Evolutionary conservation across 2,329 filamentous ascomycete species (phyloP), one percentile per base, ranked within the genome.

Genomic region (Metarhizium rileyi): DNA sequence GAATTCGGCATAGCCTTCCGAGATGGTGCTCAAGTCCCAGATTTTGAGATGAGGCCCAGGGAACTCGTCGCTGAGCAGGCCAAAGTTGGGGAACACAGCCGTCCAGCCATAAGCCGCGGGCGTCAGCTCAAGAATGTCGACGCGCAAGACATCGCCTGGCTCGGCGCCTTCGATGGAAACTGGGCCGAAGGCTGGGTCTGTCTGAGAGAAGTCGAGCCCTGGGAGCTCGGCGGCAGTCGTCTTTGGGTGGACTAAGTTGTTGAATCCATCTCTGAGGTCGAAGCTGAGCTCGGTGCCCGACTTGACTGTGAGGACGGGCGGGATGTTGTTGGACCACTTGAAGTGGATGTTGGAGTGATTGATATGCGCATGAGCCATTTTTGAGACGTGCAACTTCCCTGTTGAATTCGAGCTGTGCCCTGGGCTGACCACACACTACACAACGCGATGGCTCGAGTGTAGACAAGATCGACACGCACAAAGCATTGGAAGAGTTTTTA

Each of bases 51-150:
- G 56, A 10, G 68, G 61, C 3, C 70, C 62, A 1, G 66, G 60
- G 49, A 72, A 77, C 44, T 77, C 73, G 44, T 75, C 72, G 3
- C 66, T 61, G 14, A 78, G 58, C 7, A 78, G 65, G 3, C 76
- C 75, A 53, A 77, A 77, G 18, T 65, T 66, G 1, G 70, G 70
- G 46, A 78, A 65, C 27, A 77, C 67, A n/a, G 69, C 71, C 0
- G 74, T 76, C 74, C 74, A 78, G 27, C 75, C 76, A 65, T 70
- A 77, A 48, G 66, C 62, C 3, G 66, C 68, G 5, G 71, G 65
- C 49, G 66, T 54, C 4, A 78, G 63, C 23, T 67, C 64, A 16
- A 77, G 65, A 46, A 78, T 63, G 40, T 78, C 74, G 40, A 78
- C 64, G 52, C 73, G 70, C 26, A 78, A 64, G 2, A 76, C 70